Percentiles rank a stretch among this genome's conserved stretches.
Conservation (phyloP, 2,329 filamentous ascomycete species). For the Calonectria naviculata region DNA sequence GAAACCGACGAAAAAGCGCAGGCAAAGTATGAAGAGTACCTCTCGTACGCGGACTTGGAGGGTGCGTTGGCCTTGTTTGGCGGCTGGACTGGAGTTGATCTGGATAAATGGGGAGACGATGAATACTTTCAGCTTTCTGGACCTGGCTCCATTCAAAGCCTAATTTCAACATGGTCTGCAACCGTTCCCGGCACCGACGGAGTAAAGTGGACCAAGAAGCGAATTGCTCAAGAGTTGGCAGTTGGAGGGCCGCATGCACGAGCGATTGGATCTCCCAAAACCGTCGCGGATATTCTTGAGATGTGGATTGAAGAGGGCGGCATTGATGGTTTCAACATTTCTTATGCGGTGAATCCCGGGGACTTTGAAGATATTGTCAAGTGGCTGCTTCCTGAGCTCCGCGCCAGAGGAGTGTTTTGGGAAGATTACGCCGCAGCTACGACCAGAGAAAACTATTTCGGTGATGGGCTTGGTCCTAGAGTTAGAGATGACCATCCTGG, state of each 20-base stretch:
- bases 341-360: conserved; percentile 19
- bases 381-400: neutral
- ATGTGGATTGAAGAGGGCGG: conserved; percentile 24
- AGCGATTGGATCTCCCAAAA: conserved; percentile 22
- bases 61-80: conserved; percentile 57
- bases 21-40: conserved; percentile 53
- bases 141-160: conserved; percentile 50
- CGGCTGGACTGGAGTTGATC: conserved; percentile 57
- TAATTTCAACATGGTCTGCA: conserved; percentile 17
- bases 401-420: neutral
- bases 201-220: conserved; percentile 64
- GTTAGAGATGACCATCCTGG: conserved; percentile 8
- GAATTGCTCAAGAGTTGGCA: conserved; percentile 65
- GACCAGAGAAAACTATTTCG: neutral
- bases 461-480: neutral
- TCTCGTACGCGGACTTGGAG: conserved; percentile 55
- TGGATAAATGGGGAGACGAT: conserved; percentile 50
- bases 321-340: conserved; percentile 29
- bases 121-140: conserved; percentile 56
- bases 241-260: conserved; percentile 51
- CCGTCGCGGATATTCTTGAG: conserved; percentile 27
- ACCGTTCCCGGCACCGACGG: conserved; percentile 18
- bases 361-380: conserved; percentile 25
- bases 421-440: neutral
- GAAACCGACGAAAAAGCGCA: conserved; percentile 56